Percentiles rank a stretch among this genome's conserved stretches.
Evolutionary conservation across 1,284 basidiomycete genomes (phyloP).

Genomic region (Pyrrhoderma noxium): DNA sequence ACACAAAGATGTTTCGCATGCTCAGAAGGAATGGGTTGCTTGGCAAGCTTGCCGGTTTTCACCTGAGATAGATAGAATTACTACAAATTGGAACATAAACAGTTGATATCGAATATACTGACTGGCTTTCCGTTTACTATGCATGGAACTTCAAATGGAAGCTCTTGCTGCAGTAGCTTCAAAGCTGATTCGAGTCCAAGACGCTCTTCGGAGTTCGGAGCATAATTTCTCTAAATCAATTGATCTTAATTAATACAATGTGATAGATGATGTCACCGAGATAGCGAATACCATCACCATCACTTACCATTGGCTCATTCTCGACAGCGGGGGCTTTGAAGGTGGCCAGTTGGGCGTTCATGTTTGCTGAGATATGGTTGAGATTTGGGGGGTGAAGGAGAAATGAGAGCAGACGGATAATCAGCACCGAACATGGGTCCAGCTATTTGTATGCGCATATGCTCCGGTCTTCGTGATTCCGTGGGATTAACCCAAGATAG

Average conservation of each 20-base stretch:
- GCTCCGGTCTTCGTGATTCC: too few species aligned
- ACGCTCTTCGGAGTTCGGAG: slow-evolving; percentile 76
- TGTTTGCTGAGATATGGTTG: slow-evolving; percentile 28
- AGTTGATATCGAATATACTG: slow-evolving; percentile 24
- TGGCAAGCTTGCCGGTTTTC: slow-evolving; percentile 75
- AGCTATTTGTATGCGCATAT: too few species aligned
- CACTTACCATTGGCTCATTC: slow-evolving; percentile 87
- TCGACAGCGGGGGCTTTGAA: slow-evolving; percentile 79
- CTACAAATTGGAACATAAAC: background rate
- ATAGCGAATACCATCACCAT: background rate
- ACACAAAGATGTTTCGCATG: slow-evolving; percentile 76
- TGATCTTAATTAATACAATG: too few species aligned
- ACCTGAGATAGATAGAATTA: slow-evolving; percentile 40
- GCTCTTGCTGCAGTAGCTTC: slow-evolving; percentile 70
- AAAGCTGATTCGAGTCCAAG: slow-evolving; percentile 70
- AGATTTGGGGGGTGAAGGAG: background rate
- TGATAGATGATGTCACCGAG: background rate
- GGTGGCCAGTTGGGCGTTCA: slow-evolving; percentile 65
- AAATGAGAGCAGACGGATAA: background rate
- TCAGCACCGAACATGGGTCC: too few species aligned
- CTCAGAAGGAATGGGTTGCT: slow-evolving; percentile 79
- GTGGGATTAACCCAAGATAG: background rate
- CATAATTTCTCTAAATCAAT: slow-evolving; percentile 61
- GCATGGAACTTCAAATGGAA: slow-evolving; percentile 89
- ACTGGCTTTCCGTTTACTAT: slow-evolving; percentile 89